Conservation (phyloP, 75 land plant species). For the Isoetes taiwanensis region DNA sequence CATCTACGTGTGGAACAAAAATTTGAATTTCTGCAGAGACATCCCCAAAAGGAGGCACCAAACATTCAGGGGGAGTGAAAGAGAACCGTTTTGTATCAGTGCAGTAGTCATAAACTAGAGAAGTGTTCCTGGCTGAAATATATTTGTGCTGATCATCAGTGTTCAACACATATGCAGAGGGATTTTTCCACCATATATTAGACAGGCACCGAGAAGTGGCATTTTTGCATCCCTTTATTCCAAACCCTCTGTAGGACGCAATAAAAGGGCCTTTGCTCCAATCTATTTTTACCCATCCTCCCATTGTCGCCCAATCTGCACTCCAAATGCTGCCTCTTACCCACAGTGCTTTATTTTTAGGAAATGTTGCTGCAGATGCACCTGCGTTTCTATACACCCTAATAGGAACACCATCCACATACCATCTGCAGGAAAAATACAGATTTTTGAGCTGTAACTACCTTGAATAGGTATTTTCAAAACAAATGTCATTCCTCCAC, state of each 20-base stretch:
- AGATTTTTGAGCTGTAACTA: no score
- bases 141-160: background rate
- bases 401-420: conserved; percentile 8
- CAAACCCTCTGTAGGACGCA: conserved; percentile 4
- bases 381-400: conserved; percentile 8
- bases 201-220: background rate
- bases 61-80: background rate
- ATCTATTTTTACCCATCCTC: no score
- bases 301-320: no score
- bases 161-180: background rate
- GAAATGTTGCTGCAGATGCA: no score
- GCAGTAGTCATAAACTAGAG: conserved; percentile 6
- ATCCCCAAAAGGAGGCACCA: background rate
- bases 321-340: no score
- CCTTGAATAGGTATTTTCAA: no score
- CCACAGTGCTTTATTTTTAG: no score
- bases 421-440: background rate
- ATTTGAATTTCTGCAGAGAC: no score
- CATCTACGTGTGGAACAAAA: no score
- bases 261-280: conserved; percentile 9
- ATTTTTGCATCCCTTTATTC: no score
- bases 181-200: background rate
- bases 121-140: background rate
- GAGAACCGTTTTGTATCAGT: background rate
- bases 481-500: no score